These are phyloP conservation scores for Uronychia setigera DNA, from an alignment of 73 alveolate genomes.

Conservation along the genomic window DNA sequence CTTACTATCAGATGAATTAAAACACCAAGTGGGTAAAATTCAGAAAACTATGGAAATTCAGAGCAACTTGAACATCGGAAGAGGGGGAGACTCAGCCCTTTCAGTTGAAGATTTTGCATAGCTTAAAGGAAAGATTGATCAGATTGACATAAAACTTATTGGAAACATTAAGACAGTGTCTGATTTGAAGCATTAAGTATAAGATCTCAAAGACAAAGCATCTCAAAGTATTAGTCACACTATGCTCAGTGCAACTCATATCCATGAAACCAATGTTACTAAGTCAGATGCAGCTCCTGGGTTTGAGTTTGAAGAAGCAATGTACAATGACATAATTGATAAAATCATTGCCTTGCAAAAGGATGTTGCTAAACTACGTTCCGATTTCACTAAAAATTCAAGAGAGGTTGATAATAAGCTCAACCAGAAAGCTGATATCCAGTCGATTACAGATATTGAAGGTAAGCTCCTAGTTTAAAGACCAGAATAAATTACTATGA, in stretches of 20 bases:
- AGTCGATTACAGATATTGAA: background rate
- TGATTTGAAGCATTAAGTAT: background rate
- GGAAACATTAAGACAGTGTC: background rate
- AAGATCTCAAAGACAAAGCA: background rate
- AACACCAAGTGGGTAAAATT: background rate
- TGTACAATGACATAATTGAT: conserved; percentile 50
- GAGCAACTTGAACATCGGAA: background rate
- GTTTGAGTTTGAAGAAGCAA: background rate
- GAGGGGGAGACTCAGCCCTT: background rate
- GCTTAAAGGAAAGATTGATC: background rate
- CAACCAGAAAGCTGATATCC: conserved; percentile 1
- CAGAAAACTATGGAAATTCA: background rate
- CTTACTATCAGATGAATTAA: background rate
- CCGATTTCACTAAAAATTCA: conserved; percentile 38
- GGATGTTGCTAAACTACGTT: conserved; percentile 70
- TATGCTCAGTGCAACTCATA: background rate
- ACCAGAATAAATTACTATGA: background rate
- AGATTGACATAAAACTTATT: background rate
- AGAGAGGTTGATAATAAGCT: conserved; percentile 1
- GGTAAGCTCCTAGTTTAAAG: background rate
- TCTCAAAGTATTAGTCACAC: background rate
- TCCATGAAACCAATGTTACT: background rate
- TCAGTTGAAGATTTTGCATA: background rate
- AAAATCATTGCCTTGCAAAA: conserved; percentile 57
- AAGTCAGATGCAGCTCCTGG: background rate